phyloP scores from a whole-genome alignment of 495 filamentous ascomycete genomes.

The Achaetomiella virescens region DNA sequence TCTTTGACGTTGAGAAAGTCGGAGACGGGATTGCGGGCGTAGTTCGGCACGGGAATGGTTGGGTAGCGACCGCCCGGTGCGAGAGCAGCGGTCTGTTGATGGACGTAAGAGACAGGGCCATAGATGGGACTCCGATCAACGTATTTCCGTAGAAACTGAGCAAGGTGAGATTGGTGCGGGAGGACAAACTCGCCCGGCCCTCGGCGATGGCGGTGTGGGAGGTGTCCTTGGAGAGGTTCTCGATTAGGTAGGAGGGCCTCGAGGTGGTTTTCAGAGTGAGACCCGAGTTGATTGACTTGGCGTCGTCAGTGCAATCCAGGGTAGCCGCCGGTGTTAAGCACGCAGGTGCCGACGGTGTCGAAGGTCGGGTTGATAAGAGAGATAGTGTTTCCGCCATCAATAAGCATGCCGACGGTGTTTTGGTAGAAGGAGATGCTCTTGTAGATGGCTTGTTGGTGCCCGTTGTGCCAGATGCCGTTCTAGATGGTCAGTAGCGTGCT shows the following conservation, averaged over 20 bases:
- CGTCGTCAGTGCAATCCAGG: constrained; percentile 38
- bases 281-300: constrained; percentile 36
- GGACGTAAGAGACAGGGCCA: constrained; percentile 37
- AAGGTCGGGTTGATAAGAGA: constrained; percentile 46
- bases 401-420: constrained; percentile 54
- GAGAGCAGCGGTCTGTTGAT: constrained; percentile 24
- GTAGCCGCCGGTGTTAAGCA: constrained; percentile 46
- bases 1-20: constrained; percentile 44
- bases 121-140: constrained; percentile 56
- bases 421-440: constrained; percentile 56
- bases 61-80: constrained; percentile 32
- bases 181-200: constrained; percentile 25
- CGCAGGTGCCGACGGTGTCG: constrained; percentile 49
- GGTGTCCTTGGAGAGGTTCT: constrained; percentile 39
- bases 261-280: constrained; percentile 30
- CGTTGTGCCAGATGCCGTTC: constrained; percentile 52
- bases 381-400: constrained; percentile 54
- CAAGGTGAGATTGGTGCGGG: constrained; percentile 19
- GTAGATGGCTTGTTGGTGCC: constrained; percentile 65
- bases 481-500: constrained; percentile 10
- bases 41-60: constrained; percentile 33
- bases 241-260: constrained; percentile 37
- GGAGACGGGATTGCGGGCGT: constrained; percentile 26
- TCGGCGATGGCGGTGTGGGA: constrained; percentile 26
- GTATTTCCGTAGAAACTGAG: constrained; percentile 47